Base-by-base conservation (phyloP, 306 rosid genomes). In the Betula pendula region DNA sequence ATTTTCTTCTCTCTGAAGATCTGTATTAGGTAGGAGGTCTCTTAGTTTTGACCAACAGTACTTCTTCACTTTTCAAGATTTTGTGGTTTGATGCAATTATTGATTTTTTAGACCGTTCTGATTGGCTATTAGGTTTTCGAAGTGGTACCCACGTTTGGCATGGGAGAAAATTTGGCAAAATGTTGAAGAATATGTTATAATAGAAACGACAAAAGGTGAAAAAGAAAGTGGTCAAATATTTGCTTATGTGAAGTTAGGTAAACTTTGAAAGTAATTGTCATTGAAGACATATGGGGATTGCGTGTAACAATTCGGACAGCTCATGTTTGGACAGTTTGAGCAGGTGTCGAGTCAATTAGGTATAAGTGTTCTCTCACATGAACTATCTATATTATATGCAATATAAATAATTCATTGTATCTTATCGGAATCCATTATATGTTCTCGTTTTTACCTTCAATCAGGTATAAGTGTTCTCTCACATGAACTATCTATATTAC, bases 241-340 rank as follows among this genome's bases (percentile, higher is more conserved):
- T 6, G 47, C n/a, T 35, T 65, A n/a, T 45, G 48, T 66, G 70
- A 19, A n/a, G 70, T 66, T 66, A 40, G 70, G 70, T 44, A 19
- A 40, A 27, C 48, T 35, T 66, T 38, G 70, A n/a, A 35, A 38
- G 49, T 10, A 40, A 19, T 65, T 63, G 11, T 15, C 68, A n/a
- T n/a, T n/a, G n/a, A n/a, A n/a, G n/a, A n/a, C n/a, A n/a, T n/a
- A n/a, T n/a, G n/a, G n/a, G n/a, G n/a, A n/a, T n/a, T n/a, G n/a
- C n/a, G n/a, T n/a, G n/a, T n/a, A n/a, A n/a, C n/a, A n/a, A n/a
- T n/a, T n/a, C n/a, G n/a, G n/a, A n/a, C n/a, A n/a, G n/a, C n/a
- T n/a, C n/a, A n/a, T n/a, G n/a, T n/a, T n/a, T n/a, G n/a, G n/a
- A 29, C 15, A 5, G 68, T 60, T 2, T 2, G 33, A 29, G 33